phyloP scores from a whole-genome alignment of 1,139 yeast genomes.

The Wickerhamiella pararugosa region DNA sequence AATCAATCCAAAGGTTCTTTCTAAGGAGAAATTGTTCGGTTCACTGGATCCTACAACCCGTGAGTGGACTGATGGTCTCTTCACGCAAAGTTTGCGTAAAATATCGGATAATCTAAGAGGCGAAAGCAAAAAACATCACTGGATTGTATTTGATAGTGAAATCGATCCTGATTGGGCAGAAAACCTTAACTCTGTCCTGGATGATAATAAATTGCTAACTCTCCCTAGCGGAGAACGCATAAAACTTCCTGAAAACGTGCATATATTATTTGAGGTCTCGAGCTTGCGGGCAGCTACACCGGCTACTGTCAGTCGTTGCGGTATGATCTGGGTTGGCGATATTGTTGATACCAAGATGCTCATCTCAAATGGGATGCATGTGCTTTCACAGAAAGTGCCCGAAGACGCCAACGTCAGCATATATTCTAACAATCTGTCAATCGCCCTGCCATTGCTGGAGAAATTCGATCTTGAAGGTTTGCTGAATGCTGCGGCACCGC shows the following conservation, averaged over 20 bases:
- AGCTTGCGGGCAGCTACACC: slow-evolving; percentile 56
- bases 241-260: slow-evolving; percentile 45
- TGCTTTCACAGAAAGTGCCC: slow-evolving; percentile 14
- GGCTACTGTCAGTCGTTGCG: slow-evolving; percentile 89
- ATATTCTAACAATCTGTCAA: not conserved
- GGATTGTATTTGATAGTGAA: slow-evolving; percentile 89
- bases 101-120: slow-evolving; percentile 46
- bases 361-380: slow-evolving; percentile 15
- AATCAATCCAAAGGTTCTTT: slow-evolving; percentile 63
- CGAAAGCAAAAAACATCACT: slow-evolving; percentile 39
- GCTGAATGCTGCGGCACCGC: slow-evolving; percentile 17
- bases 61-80: slow-evolving; percentile 87
- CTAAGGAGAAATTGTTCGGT: slow-evolving; percentile 60
- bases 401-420: slow-evolving; percentile 21
- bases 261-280: slow-evolving; percentile 66
- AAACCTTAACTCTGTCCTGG: slow-evolving; percentile 75
- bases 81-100: slow-evolving; percentile 53
- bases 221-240: slow-evolving; percentile 84
- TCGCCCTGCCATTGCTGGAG: slow-evolving; percentile 8
- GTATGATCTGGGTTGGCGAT: slow-evolving; percentile 60
- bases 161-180: slow-evolving; percentile 94
- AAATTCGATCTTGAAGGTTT: slow-evolving; percentile 14
- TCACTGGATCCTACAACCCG: slow-evolving; percentile 56
- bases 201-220: slow-evolving; percentile 70
- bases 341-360: slow-evolving; percentile 23